phyloP scores from a whole-genome alignment of 2,329 filamentous ascomycete genomes.

The Phialophora tarda region DNA sequence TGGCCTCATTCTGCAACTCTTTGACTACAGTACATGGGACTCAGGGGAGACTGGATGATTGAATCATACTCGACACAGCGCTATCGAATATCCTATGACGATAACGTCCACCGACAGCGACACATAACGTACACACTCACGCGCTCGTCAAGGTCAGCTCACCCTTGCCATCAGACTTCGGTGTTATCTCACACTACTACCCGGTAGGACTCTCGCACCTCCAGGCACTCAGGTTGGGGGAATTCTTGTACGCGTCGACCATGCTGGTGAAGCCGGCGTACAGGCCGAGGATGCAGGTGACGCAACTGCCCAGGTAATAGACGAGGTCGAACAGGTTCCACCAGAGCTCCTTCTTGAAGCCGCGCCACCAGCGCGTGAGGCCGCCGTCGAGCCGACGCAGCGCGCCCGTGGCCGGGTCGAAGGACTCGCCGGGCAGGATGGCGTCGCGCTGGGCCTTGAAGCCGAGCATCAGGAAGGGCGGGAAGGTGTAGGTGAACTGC shows the following conservation, averaged over 20 bases:
- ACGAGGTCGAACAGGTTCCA: constrained; percentile 41
- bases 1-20: no score
- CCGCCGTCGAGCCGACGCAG: constrained; percentile 28
- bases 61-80: no score
- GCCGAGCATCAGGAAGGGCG: constrained; percentile 43
- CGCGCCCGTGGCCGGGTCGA: constrained; percentile 38
- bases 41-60: no score
- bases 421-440: constrained; percentile 38
- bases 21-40: no score
- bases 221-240: constrained; percentile 31
- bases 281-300: constrained; percentile 40
- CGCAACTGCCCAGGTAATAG: constrained; percentile 40
- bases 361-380: constrained; percentile 37
- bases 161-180: no score
- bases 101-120: background rate
- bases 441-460: constrained; percentile 43
- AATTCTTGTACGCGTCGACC: constrained; percentile 41
- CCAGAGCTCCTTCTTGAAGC: constrained; percentile 40
- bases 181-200: constrained; percentile 1
- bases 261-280: constrained; percentile 40
- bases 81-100: no score
- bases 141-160: background rate
- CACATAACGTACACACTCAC: background rate
- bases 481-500: constrained; percentile 57
- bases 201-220: constrained; percentile 31